Percentiles rank a stretch among this genome's conserved stretches.
Conservation (phyloP, 2,329 filamentous ascomycete genomes). For the Colletotrichum spaethianum region DNA sequence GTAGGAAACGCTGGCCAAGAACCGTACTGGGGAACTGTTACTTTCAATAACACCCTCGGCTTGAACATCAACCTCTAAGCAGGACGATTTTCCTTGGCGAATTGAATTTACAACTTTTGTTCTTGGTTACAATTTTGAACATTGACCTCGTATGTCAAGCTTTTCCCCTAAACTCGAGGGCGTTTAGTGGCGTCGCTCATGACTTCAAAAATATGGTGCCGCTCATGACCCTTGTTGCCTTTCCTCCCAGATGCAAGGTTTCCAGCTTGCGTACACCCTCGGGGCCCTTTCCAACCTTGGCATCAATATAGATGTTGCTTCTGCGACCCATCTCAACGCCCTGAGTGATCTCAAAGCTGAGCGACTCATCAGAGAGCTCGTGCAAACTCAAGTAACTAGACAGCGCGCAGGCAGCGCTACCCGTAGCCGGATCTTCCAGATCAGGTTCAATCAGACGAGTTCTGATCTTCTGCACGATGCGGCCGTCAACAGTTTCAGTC, state of each 20-base stretch:
- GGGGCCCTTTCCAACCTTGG: neutral
- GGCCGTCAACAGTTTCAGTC: slow-evolving; percentile 9
- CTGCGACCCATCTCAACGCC: slow-evolving; percentile 40
- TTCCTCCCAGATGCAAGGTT: slow-evolving; percentile 35
- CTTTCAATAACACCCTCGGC: slow-evolving; percentile 44
- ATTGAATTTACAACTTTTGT: neutral
- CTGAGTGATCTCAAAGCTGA: slow-evolving; percentile 40
- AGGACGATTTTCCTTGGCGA: neutral
- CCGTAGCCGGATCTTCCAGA: slow-evolving; percentile 74
- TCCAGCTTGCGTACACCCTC: slow-evolving; percentile 15
- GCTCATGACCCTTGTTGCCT: slow-evolving; percentile 35
- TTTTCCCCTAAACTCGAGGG: no score
- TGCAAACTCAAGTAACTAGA: slow-evolving; percentile 66
- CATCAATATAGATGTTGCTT: slow-evolving; percentile 36
- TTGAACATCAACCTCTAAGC: slow-evolving; percentile 43
- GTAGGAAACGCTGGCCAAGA: slow-evolving; percentile 57
- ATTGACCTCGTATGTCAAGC: neutral
- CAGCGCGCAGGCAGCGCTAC: slow-evolving; percentile 73
- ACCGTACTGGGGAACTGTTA: slow-evolving; percentile 45
- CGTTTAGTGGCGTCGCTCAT: neutral
- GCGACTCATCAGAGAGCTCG: slow-evolving; percentile 48
- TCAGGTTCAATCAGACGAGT: slow-evolving; percentile 71
- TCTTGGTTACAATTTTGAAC: neutral
- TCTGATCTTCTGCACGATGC: slow-evolving; percentile 55
- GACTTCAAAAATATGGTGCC: slow-evolving; percentile 26